Evolutionary conservation across 176 grass and related monocot species (phyloP), one percentile per base, ranked within the genome.

Genomic region (Pontederia crassipes): DNA sequence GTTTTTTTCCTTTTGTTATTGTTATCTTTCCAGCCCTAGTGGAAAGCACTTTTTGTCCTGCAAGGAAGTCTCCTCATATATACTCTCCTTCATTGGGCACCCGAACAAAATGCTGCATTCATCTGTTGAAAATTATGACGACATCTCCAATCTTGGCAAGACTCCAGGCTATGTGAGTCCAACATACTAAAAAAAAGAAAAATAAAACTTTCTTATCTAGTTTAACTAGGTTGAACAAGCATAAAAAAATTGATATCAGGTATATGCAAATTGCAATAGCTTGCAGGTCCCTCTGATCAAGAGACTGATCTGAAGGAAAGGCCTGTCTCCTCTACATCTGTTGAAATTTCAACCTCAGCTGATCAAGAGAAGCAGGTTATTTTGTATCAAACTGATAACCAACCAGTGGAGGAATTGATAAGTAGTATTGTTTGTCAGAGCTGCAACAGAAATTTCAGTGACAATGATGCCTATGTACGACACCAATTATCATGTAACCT

Each of bases 11-110:
- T 49, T 29, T 61, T 26, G 10, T 14, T 72, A 65, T 46, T 40
- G 32, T 40, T 40, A 40, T 40, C 32, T 88, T 86, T 80, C 17
- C 77, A 99, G 94, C 77, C 88, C 94, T 52, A 86, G 87, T 14
- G 88, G 94, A 79, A 76, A 62, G 61, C 74, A 80, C 2, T 89
- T 93, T 79, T 49, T 68, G 57, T 86, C 82, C 51, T 99, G 88
- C 74, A 89, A 86, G 61, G 88, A 99, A 62, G 82, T 93, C 69
- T 86, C 94, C 47, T 69, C 75, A 14, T 89, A 99, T 61, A 78
- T 99, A 66, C 81, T 85, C 82, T 79, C 81, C 67, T 77, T 99
- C 74, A 68, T 99, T 83, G 88, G 94, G 28, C 72, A 87, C 85
- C 87, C 88, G 77, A 58, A 51, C 61, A 67, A 70, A 72, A 12